Evolutionary conservation across 108 stramenopile species (phyloP).

Genomic region (Nannochloropsis salina): DNA sequence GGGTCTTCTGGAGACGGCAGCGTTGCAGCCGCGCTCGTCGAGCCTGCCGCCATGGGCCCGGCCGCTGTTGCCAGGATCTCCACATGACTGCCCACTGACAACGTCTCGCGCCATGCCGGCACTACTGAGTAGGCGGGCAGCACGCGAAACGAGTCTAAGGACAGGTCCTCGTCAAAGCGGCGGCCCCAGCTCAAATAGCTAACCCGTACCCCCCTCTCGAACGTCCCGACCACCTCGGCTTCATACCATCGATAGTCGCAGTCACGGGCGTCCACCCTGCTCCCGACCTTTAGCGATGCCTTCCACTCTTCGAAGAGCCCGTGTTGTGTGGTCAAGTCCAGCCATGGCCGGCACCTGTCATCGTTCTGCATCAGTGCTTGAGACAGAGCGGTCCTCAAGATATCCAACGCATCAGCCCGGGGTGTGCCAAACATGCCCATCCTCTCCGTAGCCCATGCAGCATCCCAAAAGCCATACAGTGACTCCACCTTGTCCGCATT

Average conservation of each 20-base stretch:
- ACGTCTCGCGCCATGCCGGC: neutral
- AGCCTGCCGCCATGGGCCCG: neutral
- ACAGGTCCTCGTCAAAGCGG: neutral
- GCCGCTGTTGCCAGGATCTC: neutral
- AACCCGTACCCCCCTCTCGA: neutral
- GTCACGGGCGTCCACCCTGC: neutral
- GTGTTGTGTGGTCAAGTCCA: neutral
- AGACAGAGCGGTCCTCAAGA: neutral
- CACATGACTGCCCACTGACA: neutral
- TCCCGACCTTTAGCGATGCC: neutral
- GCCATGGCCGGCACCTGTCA: neutral
- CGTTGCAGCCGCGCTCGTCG: neutral
- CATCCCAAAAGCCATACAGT: neutral
- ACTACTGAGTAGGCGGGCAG: neutral
- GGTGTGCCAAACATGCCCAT: neutral
- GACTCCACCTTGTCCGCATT: neutral
- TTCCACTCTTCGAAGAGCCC: neutral
- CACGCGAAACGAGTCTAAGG: neutral
- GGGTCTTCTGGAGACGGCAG: neutral
- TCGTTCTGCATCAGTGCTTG: neutral
- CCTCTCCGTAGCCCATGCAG: neutral
- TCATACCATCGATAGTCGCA: slow-evolving; percentile 15
- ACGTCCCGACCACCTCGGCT: neutral
- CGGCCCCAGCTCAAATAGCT: slow-evolving; percentile 2
- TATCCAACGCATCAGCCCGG: neutral